These are phyloP conservation scores for Botrytis fabae DNA, from an alignment of 2,329 filamentous ascomycete genomes.

Conservation along the genomic window DNA sequence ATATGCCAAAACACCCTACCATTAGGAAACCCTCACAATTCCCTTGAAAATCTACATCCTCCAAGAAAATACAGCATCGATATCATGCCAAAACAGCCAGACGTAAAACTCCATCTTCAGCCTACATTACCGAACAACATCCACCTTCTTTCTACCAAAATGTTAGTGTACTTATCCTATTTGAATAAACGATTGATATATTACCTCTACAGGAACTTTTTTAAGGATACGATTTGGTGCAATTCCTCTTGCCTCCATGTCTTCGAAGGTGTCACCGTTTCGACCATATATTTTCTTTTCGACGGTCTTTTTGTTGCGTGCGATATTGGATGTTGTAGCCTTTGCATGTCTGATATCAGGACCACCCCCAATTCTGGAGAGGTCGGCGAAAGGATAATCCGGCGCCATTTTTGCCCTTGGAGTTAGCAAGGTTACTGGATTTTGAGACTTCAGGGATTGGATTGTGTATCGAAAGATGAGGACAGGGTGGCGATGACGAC, in stretches of 20 bases:
- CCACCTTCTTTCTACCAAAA: background rate
- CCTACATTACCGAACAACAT: conserved; percentile 4
- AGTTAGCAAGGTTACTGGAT: background rate
- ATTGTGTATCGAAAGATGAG: background rate
- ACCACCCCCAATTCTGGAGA: background rate
- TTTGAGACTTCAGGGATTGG: background rate
- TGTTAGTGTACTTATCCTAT: background rate
- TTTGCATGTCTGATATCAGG: fast-evolving
- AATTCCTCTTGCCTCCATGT: too few relatives aligned
- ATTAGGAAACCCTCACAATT: background rate
- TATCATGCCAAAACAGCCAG: background rate
- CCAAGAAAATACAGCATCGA: background rate
- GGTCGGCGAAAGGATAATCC: fast-evolving
- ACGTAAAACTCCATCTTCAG: background rate
- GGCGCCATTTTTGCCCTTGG: background rate
- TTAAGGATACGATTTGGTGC: fast-evolving
- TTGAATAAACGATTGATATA: background rate
- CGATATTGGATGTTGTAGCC: fast-evolving
- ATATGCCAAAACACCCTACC: background rate
- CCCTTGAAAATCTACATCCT: background rate
- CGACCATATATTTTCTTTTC: fast-evolving
- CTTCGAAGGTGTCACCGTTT: too few relatives aligned
- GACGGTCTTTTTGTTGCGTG: fast-evolving
- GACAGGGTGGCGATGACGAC: background rate
- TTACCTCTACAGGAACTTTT: background rate